Evolutionary conservation across 176 grass and related monocot genomes (phyloP), one percentile per base, ranked within the genome.

Genomic region (Oropetium thomaeum): DNA sequence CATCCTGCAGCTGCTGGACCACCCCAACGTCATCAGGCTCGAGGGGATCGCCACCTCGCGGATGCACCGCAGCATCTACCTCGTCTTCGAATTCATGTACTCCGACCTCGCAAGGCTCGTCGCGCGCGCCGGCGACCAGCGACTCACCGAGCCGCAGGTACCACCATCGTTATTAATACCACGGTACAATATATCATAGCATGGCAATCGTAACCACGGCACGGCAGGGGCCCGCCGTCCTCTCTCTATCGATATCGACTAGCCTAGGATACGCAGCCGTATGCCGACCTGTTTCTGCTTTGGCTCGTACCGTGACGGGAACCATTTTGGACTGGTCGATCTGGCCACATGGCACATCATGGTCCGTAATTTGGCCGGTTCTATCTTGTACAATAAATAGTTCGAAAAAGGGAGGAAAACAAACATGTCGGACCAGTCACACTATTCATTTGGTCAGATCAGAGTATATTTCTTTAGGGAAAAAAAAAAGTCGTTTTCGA

Each of bases 1-100:
- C 29, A 81, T 92, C 76, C 74, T 92, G 43, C 82, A 79, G 66
- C 32, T 22, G 28, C 90, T 92, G 6, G 90, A 92, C 38, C 90
- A 92, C 81, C 83, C 90, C 10, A 92, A 92, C 84, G 76, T 86
- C 8, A 86, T 92, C 43, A 65, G 77, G 53, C 90, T 92, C 34
- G 79, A 89, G 14, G 90, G 90, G 3, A 82, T 92, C 76, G 86
- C 90, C 39, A 92, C 90, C 58, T 92, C 90, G 7, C 34, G 86
- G 81, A 92, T 92, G 90, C 90, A 92, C 77, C 87, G 84, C 59
- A 92, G 90, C 86, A 70, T 92, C 81, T 92, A 92, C 86, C 80
- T 92, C 76, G 86, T 92, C 79, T 89, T 92, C 84, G 86, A 92
- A 2, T 83, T 83, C 78, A 92, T 92, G 90, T 88, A 86, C 70